A percentile compares a stretch with the other conserved stretches of the same genome.
phyloP scores from a whole-genome alignment of 768 basidiomycete species.

The Leccinellum albellum region DNA sequence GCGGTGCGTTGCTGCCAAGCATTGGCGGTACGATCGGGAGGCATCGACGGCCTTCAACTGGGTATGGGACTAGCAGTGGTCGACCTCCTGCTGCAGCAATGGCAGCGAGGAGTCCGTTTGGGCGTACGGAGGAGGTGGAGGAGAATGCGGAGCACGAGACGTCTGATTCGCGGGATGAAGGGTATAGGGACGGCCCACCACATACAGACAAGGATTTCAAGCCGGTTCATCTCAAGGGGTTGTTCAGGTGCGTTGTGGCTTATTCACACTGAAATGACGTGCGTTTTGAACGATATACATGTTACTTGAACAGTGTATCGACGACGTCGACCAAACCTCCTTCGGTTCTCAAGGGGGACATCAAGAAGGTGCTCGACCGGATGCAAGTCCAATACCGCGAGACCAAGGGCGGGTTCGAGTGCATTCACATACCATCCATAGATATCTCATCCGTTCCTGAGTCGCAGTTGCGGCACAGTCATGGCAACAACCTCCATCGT shows the following conservation, averaged over 20 bases:
- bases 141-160: constrained; percentile 42
- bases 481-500: constrained; percentile 16
- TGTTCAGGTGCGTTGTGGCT: constrained; percentile 72
- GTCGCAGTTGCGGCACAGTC: constrained; percentile 29
- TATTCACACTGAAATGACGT: background rate
- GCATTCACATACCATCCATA: constrained; percentile 92
- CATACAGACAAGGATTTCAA: constrained; percentile 75
- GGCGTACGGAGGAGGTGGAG: constrained; percentile 45
- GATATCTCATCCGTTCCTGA: constrained; percentile 73
- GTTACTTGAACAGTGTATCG: constrained; percentile 66
- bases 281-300: background rate
- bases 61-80: constrained; percentile 38
- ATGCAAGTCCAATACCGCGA: constrained; percentile 95
- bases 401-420: constrained; percentile 90
- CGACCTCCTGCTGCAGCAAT: constrained; percentile 17
- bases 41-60: constrained; percentile 68
- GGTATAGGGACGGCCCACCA: constrained; percentile 42
- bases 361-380: constrained; percentile 81
- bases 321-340: constrained; percentile 93
- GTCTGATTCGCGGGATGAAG: constrained; percentile 38
- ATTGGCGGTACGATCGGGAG: constrained; percentile 61
- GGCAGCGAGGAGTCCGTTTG: constrained; percentile 45
- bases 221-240: constrained; percentile 91
- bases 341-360: constrained; percentile 74
- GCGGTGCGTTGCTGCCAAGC: constrained; percentile 50